These are phyloP conservation scores for Lactuca saligna DNA, from an alignment of 129 eudicot species.

Conservation along the genomic window DNA sequence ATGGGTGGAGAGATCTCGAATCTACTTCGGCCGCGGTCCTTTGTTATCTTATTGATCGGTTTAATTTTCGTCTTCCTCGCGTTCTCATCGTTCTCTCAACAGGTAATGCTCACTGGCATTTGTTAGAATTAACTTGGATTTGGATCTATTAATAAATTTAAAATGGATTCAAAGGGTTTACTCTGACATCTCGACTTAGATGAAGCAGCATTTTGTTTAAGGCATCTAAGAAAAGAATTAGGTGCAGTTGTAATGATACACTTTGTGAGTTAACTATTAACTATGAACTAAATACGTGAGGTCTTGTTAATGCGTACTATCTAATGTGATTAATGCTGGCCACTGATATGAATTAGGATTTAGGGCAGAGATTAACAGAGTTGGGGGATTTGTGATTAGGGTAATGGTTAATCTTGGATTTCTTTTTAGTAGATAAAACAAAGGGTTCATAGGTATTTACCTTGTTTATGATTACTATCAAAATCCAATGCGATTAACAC, in stretches of 20 bases:
- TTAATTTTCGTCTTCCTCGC: constrained; percentile 51
- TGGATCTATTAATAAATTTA: constrained; percentile 12
- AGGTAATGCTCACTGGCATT: constrained; percentile 36
- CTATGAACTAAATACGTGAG: not conserved
- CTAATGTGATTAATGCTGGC: too few species aligned
- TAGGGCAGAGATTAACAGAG: too few species aligned
- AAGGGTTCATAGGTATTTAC: not conserved
- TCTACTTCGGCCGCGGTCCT: constrained; percentile 51
- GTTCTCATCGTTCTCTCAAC: constrained; percentile 56
- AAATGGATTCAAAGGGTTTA: constrained; percentile 12
- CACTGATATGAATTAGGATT: too few species aligned
- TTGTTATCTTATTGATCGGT: constrained; percentile 44
- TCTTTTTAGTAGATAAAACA: too few species aligned
- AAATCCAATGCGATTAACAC: constrained; percentile 8
- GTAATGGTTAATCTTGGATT: too few species aligned
- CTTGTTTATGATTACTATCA: constrained; percentile 9
- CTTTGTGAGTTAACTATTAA: not conserved
- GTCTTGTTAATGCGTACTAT: not conserved
- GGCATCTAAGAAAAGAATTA: not conserved
- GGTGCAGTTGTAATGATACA: constrained; percentile 17
- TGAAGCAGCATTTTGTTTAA: not conserved
- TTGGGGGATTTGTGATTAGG: too few species aligned
- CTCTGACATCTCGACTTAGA: not conserved
- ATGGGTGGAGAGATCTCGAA: constrained; percentile 74
- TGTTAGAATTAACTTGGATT: constrained; percentile 10